Percentiles rank a stretch among this genome's conserved stretches.
Conservation (phyloP, 768 basidiomycete species). For the Leucocoprinus birnbaumii region DNA sequence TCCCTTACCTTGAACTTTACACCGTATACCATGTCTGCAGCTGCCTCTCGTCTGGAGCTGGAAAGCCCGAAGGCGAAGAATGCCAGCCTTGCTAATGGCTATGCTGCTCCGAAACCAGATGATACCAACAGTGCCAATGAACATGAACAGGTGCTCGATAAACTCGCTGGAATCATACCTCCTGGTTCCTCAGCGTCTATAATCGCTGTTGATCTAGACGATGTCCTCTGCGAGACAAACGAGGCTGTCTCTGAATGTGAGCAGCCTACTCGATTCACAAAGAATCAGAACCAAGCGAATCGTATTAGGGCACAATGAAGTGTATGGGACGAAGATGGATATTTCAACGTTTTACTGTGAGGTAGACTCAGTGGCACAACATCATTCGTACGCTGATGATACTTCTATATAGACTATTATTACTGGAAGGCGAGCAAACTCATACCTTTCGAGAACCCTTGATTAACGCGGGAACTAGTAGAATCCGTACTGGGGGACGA, state of each 20-base stretch:
- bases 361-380: constrained; percentile 13
- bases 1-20: neutral
- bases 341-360: constrained; percentile 59
- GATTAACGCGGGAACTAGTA: constrained; percentile 14
- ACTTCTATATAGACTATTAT: constrained; percentile 52
- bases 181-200: constrained; percentile 30
- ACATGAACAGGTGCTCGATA: constrained; percentile 14
- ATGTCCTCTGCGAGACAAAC: constrained; percentile 68
- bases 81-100: neutral
- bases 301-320: constrained; percentile 61
- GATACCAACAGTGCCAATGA: neutral
- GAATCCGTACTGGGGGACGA: constrained; percentile 63
- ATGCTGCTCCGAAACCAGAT: neutral
- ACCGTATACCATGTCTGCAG: constrained; percentile 24
- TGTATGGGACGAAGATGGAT: constrained; percentile 54
- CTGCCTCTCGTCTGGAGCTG: constrained; percentile 22
- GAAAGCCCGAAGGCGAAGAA: constrained; percentile 1
- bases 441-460: neutral
- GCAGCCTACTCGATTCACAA: constrained; percentile 15
- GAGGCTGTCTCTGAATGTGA: constrained; percentile 51
- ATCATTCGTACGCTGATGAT: neutral
- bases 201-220: constrained; percentile 67
- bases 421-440: constrained; percentile 60
- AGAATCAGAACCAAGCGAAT: neutral
- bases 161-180: constrained; percentile 14